Evolutionary conservation across 345 rosid genomes (phyloP), one percentile per base, ranked within the genome.

Genomic region (Linum trigynum): DNA sequence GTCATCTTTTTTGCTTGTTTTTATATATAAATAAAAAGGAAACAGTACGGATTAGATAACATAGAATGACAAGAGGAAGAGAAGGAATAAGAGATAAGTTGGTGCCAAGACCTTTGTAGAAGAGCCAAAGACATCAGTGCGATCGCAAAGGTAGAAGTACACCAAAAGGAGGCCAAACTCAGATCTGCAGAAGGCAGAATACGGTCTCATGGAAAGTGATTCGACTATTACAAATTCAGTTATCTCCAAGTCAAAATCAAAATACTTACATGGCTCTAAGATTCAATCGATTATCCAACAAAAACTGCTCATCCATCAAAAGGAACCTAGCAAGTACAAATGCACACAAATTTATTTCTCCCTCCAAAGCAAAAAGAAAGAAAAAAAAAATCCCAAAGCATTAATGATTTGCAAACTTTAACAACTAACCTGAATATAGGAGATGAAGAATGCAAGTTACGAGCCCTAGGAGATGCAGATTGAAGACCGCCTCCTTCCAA

Each of bases 401-500:
- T 7, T 10, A 53, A 14, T 12, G 51, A 40, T 62, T 7, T 10
- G 38, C 3, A 48, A 1, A 48, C 53, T 68, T 66, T 32, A 32
- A 16, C 35, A 2, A 66, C 40, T 62, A 67, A 88, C 96, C 86
- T 88, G 80, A 86, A 65, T 64, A 94, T 75, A 57, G 95, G 87
- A 70, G 90, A 85, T 38, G 80, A 66, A 55, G 68, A 17, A 3
- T 86, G 62, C 0, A 78, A 66, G 63, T 39, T 72, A 41, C 80
- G 85, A 71, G 88, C 82, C 80, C 62, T 79, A 38, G 96, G 95
- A 79, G 99, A 90, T 71, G 84, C 80, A 14, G 90, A 77, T 50
- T 88, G 99, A 55, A 90, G 90, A 74, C 85, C 83, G 58, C 96
- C 95, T 36, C 88, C 96, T 72, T 88, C 99, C 42, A 94, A 74